Conservation (phyloP, 306 rosid genomes). For the Gleditsia sinensis region DNA sequence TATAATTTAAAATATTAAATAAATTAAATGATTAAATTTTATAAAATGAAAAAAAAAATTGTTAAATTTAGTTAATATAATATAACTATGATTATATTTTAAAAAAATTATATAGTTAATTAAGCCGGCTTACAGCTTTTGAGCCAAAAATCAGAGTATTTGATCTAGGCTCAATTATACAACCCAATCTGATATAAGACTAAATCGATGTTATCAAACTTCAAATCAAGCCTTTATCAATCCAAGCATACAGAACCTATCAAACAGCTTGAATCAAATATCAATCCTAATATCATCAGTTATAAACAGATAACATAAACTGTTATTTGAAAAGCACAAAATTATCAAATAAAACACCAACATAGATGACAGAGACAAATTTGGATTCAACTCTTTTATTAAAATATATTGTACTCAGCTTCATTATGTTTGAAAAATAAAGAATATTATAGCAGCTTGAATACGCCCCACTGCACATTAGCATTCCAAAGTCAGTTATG, state of each 20-base stretch:
- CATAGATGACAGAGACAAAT: not conserved
- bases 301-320: not conserved
- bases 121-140: not conserved
- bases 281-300: not conserved
- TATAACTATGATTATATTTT: not conserved
- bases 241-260: not conserved
- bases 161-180: too few species aligned
- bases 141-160: not conserved
- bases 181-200: not conserved
- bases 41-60: not conserved
- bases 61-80: not conserved
- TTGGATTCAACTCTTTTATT: not conserved
- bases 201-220: too few species aligned
- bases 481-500: conserved; percentile 20
- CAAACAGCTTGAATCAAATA: not conserved
- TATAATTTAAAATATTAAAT: not conserved
- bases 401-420: not conserved
- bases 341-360: not conserved
- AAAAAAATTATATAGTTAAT: not conserved
- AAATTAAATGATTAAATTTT: not conserved
- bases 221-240: not conserved
- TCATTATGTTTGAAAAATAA: not conserved
- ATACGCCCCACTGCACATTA: conserved; percentile 6
- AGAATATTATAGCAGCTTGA: conserved; percentile 10
- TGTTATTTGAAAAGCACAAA: not conserved